phyloP scores from a whole-genome alignment of 495 filamentous ascomycete genomes.

The Penicillium diatomitis region DNA sequence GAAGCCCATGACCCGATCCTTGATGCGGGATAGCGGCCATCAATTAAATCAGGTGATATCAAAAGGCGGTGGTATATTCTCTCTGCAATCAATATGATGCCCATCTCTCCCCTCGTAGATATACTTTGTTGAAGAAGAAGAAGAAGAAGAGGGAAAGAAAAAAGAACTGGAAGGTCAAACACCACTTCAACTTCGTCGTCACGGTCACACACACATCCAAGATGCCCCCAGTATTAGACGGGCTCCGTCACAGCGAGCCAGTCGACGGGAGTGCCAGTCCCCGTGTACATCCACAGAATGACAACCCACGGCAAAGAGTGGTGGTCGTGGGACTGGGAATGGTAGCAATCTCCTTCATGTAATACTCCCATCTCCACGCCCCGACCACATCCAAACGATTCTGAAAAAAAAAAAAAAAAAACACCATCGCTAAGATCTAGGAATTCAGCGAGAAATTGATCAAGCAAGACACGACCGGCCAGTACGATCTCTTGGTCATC shows the following conservation, averaged over 20 bases:
- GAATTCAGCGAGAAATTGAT: conserved; percentile 73
- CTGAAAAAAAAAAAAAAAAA: no score
- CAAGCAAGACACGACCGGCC: conserved; percentile 71
- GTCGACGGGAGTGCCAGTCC: conserved; percentile 15
- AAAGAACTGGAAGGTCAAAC: neutral
- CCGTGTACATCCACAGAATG: neutral
- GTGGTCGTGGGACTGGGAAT: conserved; percentile 91
- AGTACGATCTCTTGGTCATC: conserved; percentile 83
- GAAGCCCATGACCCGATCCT: no score
- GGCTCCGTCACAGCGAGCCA: conserved; percentile 20
- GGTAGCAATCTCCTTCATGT: conserved; percentile 95
- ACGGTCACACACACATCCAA: conserved; percentile 8
- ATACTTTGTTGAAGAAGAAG: no score
- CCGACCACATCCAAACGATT: no score
- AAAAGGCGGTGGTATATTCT: no score
- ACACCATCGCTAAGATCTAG: neutral
- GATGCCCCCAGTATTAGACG: conserved; percentile 20
- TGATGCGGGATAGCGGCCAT: no score
- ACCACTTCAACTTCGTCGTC: neutral
- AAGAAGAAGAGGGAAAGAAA: no score
- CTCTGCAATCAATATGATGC: no score
- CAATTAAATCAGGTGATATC: no score
- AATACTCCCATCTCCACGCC: neutral
- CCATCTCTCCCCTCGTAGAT: no score
- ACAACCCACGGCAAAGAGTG: conserved; percentile 49